Evolutionary conservation across 73 alveolate genomes (phyloP).

Genomic region (Durusdinium trenchii): DNA sequence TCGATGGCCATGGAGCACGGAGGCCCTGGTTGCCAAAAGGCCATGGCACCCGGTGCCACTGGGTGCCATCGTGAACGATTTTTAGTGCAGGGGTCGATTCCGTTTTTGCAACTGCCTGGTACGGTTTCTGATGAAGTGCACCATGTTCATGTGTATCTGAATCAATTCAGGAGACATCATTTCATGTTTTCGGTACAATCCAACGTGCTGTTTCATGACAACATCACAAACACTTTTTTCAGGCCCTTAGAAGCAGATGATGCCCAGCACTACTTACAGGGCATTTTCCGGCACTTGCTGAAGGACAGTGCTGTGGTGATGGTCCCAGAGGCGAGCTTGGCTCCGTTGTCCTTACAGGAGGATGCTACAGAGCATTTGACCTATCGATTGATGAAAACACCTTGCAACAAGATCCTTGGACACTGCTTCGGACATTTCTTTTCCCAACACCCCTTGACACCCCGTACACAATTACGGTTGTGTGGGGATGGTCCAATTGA

Average conservation of each 20-base stretch:
- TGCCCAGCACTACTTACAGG: slow-evolving; percentile 93
- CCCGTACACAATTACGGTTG: no score
- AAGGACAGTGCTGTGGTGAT: slow-evolving; percentile 73
- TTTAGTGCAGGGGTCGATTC: background rate
- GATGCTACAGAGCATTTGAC: slow-evolving; percentile 63
- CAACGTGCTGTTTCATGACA: no score
- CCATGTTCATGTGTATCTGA: background rate
- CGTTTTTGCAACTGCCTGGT: background rate
- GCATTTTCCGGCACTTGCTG: slow-evolving; percentile 72
- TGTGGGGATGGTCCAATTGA: no score
- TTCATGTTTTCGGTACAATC: no score
- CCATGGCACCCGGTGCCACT: background rate
- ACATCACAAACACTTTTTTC: background rate
- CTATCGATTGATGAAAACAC: slow-evolving; percentile 68
- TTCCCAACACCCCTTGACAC: no score
- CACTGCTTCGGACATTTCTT: no score
- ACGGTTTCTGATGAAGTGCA: background rate
- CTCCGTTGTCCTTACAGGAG: slow-evolving; percentile 68
- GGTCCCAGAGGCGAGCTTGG: slow-evolving; percentile 88
- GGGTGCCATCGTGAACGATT: background rate
- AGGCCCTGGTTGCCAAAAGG: background rate
- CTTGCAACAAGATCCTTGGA: slow-evolving; percentile 44
- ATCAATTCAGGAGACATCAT: no score
- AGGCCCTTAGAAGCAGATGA: slow-evolving; percentile 83
- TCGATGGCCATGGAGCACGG: slow-evolving; percentile 33